These are phyloP conservation scores for Yarrowia sp. DNA, from an alignment of 805 yeast genomes.

Conservation along the genomic window DNA sequence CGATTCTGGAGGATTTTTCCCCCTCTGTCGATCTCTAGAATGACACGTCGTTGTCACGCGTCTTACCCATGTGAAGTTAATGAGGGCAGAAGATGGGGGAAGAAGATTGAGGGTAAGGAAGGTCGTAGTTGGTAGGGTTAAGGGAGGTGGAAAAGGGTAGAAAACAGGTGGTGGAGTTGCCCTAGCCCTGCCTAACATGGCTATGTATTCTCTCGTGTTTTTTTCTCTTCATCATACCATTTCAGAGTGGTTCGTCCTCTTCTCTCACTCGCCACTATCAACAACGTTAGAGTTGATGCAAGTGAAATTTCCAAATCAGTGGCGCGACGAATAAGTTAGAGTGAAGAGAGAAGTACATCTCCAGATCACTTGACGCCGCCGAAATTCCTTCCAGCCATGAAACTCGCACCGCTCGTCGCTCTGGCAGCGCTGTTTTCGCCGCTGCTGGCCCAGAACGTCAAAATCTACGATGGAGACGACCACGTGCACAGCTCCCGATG, in stretches of 20 bases:
- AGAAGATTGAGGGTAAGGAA: no score
- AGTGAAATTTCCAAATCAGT: conserved; percentile 31
- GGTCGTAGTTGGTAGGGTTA: no score
- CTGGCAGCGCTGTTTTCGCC: not conserved
- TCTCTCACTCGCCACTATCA: not conserved
- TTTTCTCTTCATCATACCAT: no score
- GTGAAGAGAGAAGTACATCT: no score
- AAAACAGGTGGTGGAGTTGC: no score
- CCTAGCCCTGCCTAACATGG: no score
- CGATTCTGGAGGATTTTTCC: not conserved
- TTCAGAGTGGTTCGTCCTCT: no score
- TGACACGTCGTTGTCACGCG: conserved; percentile 23
- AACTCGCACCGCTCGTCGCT: not conserved
- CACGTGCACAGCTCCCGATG: conserved; percentile 17
- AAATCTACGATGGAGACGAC: conserved; percentile 27
- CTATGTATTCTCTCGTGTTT: no score
- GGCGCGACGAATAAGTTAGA: conserved; percentile 4
- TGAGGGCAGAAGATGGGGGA: not conserved
- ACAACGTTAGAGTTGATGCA: conserved; percentile 29
- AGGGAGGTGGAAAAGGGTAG: no score
- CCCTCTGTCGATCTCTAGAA: conserved; percentile 11
- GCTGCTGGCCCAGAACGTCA: conserved; percentile 20
- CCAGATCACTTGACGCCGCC: no score
- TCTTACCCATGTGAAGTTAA: conserved; percentile 18
- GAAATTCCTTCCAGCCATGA: not conserved